Evolutionary conservation across 495 filamentous ascomycete species (phyloP).

Genomic region (Hyaloscypha finlandica): DNA sequence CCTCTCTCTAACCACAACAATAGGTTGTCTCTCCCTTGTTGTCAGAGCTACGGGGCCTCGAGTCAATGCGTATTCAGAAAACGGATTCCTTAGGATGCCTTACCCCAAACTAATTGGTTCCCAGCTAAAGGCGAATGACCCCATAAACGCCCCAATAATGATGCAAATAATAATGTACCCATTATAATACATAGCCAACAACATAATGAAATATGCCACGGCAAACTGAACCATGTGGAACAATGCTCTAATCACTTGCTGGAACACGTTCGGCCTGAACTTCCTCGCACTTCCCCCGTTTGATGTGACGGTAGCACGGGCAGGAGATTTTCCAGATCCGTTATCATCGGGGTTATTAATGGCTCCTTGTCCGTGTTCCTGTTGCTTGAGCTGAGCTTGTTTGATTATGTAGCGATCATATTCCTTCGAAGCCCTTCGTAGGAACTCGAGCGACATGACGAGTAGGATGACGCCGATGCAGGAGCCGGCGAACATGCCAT

Average conservation of each 20-base stretch:
- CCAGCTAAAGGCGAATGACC: constrained; percentile 62
- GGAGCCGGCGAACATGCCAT: constrained; percentile 64
- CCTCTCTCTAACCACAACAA: no score
- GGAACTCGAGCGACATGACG: constrained; percentile 62
- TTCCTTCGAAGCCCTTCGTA: constrained; percentile 61
- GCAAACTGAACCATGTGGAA: constrained; percentile 70
- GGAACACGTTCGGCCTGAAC: constrained; percentile 51
- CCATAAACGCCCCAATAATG: constrained; percentile 62
- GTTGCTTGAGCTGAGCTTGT: constrained; percentile 35
- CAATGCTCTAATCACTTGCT: constrained; percentile 61
- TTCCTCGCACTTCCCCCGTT: constrained; percentile 22
- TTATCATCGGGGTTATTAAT: background rate
- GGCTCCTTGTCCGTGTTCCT: background rate
- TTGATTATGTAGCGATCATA: constrained; percentile 64
- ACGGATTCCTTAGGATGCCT: background rate
- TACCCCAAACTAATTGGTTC: constrained; percentile 37
- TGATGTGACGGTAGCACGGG: background rate
- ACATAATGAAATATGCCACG: constrained; percentile 73
- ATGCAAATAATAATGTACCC: constrained; percentile 64
- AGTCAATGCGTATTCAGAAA: no score
- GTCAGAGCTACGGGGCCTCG: no score
- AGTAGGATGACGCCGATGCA: constrained; percentile 70
- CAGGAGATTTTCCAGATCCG: background rate
- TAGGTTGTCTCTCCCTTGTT: no score
- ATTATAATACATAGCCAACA: constrained; percentile 49